Percentiles rank a stretch among this genome's conserved stretches.
phyloP scores from a whole-genome alignment of 352 stramenopile species.

The Chrysophaeum taylorii region DNA sequence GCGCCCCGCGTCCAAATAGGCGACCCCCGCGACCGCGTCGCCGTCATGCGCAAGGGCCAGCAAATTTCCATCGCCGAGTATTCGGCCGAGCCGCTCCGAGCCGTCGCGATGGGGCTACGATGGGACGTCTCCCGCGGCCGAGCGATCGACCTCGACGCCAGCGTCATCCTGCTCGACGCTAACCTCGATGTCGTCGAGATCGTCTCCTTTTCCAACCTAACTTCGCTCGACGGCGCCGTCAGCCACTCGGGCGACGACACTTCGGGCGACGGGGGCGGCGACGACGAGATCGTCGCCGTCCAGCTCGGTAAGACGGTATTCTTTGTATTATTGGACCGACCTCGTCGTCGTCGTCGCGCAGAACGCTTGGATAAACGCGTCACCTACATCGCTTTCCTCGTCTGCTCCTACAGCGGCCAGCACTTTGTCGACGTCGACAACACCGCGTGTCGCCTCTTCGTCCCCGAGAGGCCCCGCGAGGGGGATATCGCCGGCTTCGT shows the following conservation, averaged over 20 bases:
- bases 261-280: constrained; percentile 17
- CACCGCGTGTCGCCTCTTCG: neutral
- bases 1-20: neutral
- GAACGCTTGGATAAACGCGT: neutral
- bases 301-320: constrained; percentile 15
- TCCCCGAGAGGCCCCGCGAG: neutral
- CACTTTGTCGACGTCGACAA: neutral
- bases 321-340: no score
- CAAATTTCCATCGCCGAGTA: neutral
- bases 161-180: constrained; percentile 1
- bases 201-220: constrained; percentile 7
- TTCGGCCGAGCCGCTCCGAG: neutral
- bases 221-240: constrained; percentile 4
- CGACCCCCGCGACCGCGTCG: neutral
- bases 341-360: no score
- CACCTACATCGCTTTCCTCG: neutral
- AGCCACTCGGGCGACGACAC: constrained; percentile 21
- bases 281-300: constrained; percentile 17
- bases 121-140: neutral
- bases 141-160: constrained; percentile 15
- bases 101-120: neutral
- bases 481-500: neutral
- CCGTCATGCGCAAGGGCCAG: neutral
- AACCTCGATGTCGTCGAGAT: neutral
- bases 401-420: neutral